phyloP scores from a whole-genome alignment of 345 rosid genomes.

The Raphanus sativus region DNA sequence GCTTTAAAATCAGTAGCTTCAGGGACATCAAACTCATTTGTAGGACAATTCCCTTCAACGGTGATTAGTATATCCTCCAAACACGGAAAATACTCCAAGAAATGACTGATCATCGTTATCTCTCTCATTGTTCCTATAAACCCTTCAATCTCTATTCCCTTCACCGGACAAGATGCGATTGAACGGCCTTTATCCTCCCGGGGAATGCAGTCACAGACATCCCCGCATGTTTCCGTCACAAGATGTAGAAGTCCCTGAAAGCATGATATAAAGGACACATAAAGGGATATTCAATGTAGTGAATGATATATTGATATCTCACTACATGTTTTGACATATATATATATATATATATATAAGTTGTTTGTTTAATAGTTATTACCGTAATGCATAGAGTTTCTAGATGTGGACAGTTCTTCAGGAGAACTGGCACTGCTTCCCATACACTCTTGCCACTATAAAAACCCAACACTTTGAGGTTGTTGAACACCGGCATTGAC shows the following conservation, averaged over 20 bases:
- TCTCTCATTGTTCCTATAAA: conserved; percentile 1
- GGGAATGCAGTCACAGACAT: conserved; percentile 12
- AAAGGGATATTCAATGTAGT: neutral
- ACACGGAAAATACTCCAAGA: conserved; percentile 9
- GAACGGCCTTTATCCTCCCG: conserved; percentile 4
- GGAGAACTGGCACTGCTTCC: conserved; percentile 24
- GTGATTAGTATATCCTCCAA: neutral
- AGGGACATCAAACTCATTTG: neutral
- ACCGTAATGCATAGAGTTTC: neutral
- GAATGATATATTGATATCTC: neutral
- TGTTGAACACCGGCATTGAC: conserved; percentile 16
- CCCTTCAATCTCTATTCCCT: neutral
- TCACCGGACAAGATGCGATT: conserved; percentile 3
- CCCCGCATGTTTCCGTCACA: conserved; percentile 10
- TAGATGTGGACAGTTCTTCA: conserved; percentile 1
- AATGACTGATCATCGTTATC: neutral
- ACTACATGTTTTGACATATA: no score
- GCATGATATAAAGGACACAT: neutral
- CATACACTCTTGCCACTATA: neutral
- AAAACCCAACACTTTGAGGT: neutral
- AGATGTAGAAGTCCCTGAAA: conserved; percentile 12
- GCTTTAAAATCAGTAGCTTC: neutral
- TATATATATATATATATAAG: no score
- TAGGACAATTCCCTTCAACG: neutral
- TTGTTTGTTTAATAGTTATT: neutral